Base-by-base conservation (phyloP, 1,284 basidiomycete genomes). In the Austroboletus niveus region DNA sequence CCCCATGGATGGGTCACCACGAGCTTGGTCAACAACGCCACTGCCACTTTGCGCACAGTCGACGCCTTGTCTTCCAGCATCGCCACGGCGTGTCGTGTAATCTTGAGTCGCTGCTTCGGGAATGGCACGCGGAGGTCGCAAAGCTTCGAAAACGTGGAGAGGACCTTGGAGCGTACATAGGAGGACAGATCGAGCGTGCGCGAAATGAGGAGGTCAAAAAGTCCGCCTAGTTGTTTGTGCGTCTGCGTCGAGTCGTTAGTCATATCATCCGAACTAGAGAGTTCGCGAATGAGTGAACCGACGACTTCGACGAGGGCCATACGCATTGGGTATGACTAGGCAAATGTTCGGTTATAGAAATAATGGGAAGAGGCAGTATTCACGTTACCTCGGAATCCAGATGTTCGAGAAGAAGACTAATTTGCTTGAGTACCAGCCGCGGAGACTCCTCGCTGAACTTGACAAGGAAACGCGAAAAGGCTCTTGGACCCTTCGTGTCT, bases 1-100 rank as follows among this genome's bases (percentile, higher is more conserved):
- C 89, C 89, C 66, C 92, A 98, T 2, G 96, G 95, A 72, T 99
- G 96, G 0, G 94, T 98, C 54, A 82, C 63, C 40, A 99, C 75
- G 24, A 99, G 75, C 62, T 85, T 84, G 44, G 83, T 83, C 31
- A 99, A 72, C 7, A 98, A 75, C 17, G 82, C 79, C 47, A 93
- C 88, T 10, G 94, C 89, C 53, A 82, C 84, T 69, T 94, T 94
- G 59, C 96, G 80, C 12, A 97, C 96, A 11, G 81, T 85, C 31
- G 91, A 85, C 1, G 85, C 87, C 72, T 98, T 98, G 75, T 99
- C 97, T 60, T 94, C 87, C 48, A 99, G 76, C 7, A 91, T 87
- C 7, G 78, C 83, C 35, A 92, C 83, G 1, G 92, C 89, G 27
- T 85, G 81, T 44, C 82, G 78, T 8, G 93, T 87, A 50, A 96